phyloP scores from a whole-genome alignment of 2,329 filamentous ascomycete species.

The Diplodia corticola region DNA sequence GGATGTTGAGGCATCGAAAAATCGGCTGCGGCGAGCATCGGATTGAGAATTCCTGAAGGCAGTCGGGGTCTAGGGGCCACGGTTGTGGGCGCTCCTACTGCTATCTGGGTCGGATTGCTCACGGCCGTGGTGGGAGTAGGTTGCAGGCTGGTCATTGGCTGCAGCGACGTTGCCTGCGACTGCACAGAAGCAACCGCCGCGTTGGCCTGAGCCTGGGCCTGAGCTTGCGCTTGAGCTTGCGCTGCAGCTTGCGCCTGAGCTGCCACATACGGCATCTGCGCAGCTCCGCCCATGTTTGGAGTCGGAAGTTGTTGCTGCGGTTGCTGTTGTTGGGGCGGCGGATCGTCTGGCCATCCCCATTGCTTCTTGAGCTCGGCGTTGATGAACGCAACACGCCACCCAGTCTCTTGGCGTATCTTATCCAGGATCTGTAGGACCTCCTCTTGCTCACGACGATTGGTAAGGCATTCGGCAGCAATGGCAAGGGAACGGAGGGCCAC shows the following conservation, averaged over 20 bases:
- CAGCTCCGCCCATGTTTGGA: conserved; percentile 24
- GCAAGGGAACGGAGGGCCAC: conserved; percentile 78
- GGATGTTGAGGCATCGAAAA: conserved; percentile 78
- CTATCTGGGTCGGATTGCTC: conserved; percentile 18
- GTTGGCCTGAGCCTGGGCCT: neutral
- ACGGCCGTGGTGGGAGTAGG: neutral
- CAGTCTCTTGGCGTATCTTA: conserved; percentile 72
- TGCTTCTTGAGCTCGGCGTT: conserved; percentile 69
- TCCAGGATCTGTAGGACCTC: conserved; percentile 78
- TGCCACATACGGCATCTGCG: conserved; percentile 9
- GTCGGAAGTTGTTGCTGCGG: conserved; percentile 32
- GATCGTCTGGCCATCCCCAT: conserved; percentile 71
- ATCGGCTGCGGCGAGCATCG: conserved; percentile 69
- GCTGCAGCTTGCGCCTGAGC: neutral
- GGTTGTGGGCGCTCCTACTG: conserved; percentile 29
- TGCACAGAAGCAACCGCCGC: conserved; percentile 8
- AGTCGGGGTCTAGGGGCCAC: conserved; percentile 33
- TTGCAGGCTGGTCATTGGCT: conserved; percentile 13
- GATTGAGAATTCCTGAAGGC: conserved; percentile 63
- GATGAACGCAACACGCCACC: conserved; percentile 75
- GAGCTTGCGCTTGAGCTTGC: neutral
- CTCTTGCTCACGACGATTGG: conserved; percentile 69
- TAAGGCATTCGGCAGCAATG: conserved; percentile 73
- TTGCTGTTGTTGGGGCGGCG: conserved; percentile 35
- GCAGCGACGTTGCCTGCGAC: conserved; percentile 9